Conservation (phyloP, 768 basidiomycete species). For the Hortiboletus campestris region DNA sequence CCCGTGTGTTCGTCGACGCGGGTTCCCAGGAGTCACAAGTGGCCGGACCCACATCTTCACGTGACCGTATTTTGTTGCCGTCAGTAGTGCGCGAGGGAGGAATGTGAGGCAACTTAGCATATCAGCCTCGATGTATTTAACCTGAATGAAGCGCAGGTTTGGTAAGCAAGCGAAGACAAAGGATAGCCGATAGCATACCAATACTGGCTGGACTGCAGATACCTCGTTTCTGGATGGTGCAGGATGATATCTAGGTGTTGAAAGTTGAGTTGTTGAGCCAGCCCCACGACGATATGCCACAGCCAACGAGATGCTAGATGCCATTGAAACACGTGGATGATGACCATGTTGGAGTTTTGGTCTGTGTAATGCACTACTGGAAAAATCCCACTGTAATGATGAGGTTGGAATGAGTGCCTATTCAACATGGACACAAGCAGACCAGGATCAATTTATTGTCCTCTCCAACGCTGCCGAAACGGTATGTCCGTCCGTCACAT, state of each 20-base stretch:
- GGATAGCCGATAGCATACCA: constrained; percentile 47
- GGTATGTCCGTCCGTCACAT: constrained; percentile 86
- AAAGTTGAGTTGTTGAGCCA: constrained; percentile 56
- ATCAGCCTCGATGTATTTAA: constrained; percentile 80
- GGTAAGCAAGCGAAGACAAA: neutral
- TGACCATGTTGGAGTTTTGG: constrained; percentile 74
- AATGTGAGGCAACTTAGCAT: constrained; percentile 73
- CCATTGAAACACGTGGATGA: constrained; percentile 73
- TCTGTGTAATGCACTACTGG: constrained; percentile 84
- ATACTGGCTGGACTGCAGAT: constrained; percentile 84
- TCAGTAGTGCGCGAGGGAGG: constrained; percentile 74
- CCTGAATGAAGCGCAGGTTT: constrained; percentile 37
- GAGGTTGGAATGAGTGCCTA: neutral
- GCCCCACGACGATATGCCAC: constrained; percentile 59
- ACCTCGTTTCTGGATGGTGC: constrained; percentile 91
- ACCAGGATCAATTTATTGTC: constrained; percentile 94
- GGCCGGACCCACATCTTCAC: constrained; percentile 87
- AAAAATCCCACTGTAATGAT: constrained; percentile 83
- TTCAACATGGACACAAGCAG: constrained; percentile 22
- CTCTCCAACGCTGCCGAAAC: constrained; percentile 95
- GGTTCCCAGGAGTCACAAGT: constrained; percentile 40
- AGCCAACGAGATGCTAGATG: constrained; percentile 74
- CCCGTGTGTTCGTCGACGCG: constrained; percentile 29
- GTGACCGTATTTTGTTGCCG: constrained; percentile 71
- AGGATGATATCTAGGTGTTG: constrained; percentile 67